Percentiles rank a stretch among this genome's conserved stretches.
Evolutionary conservation across 1,284 basidiomycete species (phyloP).

Genomic region (Testicularia cyperi): DNA sequence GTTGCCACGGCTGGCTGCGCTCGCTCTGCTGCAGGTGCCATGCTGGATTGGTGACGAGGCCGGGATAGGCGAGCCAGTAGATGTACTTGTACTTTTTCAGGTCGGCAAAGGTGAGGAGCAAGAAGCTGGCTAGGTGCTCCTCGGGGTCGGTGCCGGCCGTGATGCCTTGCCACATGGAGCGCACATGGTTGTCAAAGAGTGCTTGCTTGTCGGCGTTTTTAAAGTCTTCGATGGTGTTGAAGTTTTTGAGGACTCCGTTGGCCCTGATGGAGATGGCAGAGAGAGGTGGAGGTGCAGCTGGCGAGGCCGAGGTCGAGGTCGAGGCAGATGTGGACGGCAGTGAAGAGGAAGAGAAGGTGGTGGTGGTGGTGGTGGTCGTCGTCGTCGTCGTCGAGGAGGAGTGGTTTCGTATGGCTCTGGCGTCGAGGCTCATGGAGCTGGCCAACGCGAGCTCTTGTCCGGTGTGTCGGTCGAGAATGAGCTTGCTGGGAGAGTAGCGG

Average conservation of each 20-base stretch:
- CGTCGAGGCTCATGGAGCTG: slow-evolving; percentile 52
- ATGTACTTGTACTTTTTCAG: slow-evolving; percentile 97
- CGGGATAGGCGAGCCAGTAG: slow-evolving; percentile 98
- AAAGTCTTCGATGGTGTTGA: slow-evolving; percentile 95
- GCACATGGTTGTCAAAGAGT: slow-evolving; percentile 66
- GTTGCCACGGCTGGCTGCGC: slow-evolving; percentile 10
- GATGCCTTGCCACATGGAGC: slow-evolving; percentile 24
- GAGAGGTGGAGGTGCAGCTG: slow-evolving; percentile 59
- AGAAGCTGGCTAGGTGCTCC: slow-evolving; percentile 70
- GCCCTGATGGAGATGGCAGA: slow-evolving; percentile 2
- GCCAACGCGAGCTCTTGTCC: slow-evolving; percentile 61
- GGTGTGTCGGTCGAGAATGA: slow-evolving; percentile 73
- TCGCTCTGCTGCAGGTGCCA: slow-evolving; percentile 65
- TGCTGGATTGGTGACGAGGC: slow-evolving; percentile 66
- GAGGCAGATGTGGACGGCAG: not conserved
- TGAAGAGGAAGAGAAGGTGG: slow-evolving; percentile 60
- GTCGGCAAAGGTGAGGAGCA: slow-evolving; percentile 90
- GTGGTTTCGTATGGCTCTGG: too few relatives aligned
- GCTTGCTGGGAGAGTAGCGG: slow-evolving; percentile 72
- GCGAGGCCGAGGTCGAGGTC: slow-evolving; percentile 56
- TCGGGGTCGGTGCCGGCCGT: slow-evolving; percentile 22
- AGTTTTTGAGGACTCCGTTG: slow-evolving; percentile 72
- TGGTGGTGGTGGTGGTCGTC: slow-evolving; percentile 61
- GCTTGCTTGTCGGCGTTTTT: slow-evolving; percentile 82
- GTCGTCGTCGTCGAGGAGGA: too few relatives aligned